These are phyloP conservation scores for Umbelopsis sp. DNA, from an alignment of 192 early-diverging fungal species.

Conservation along the genomic window DNA sequence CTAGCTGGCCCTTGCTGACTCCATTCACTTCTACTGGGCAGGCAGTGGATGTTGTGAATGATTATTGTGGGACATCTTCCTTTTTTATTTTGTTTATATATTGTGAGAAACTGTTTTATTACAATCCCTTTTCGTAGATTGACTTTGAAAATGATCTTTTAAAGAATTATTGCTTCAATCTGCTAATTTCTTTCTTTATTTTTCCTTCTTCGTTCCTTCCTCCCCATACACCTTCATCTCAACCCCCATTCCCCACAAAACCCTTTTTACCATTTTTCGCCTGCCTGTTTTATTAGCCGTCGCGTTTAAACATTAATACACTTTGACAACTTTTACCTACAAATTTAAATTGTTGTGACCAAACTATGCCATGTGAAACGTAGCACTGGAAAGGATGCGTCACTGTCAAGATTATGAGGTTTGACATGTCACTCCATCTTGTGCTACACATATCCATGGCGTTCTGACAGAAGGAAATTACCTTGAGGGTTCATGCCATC, in stretches of 20 bases:
- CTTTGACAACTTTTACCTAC: not conserved
- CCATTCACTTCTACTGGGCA: too few relatives aligned
- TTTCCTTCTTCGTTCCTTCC: not conserved
- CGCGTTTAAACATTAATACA: slow-evolving; percentile 8
- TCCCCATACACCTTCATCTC: not conserved
- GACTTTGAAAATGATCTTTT: not conserved
- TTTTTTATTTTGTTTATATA: too few relatives aligned
- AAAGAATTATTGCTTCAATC: not conserved
- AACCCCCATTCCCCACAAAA: not conserved
- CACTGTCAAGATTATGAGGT: too few relatives aligned
- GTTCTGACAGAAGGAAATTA: too few relatives aligned
- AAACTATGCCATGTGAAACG: not conserved
- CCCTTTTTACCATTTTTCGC: not conserved
- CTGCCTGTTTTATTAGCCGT: not conserved
- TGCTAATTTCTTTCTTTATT: not conserved
- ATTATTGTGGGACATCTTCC: too few relatives aligned
- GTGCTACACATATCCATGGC: too few relatives aligned
- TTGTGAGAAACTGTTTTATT: too few relatives aligned
- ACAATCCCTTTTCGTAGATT: too few relatives aligned
- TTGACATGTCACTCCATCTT: too few relatives aligned
- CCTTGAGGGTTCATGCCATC: too few relatives aligned
- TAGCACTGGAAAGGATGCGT: not conserved
- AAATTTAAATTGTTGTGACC: not conserved
- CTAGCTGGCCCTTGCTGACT: not conserved
- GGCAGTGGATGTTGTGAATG: too few relatives aligned